phyloP scores from a whole-genome alignment of 495 filamentous ascomycete species.

The Penicillium subrubescens region DNA sequence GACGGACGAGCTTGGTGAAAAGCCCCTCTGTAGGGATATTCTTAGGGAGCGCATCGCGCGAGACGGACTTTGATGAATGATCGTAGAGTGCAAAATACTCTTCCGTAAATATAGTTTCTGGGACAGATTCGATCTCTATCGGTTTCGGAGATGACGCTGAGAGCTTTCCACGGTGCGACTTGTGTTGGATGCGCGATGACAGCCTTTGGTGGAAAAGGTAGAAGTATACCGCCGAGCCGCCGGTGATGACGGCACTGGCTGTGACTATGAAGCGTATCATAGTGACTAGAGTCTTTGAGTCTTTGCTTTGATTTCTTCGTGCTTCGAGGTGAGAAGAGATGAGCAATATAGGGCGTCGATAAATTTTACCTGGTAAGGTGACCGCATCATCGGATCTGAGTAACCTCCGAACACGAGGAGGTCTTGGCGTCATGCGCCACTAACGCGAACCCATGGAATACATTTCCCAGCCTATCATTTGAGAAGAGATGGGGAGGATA shows the following conservation, averaged over 20 bases:
- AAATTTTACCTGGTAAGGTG: conserved; percentile 6
- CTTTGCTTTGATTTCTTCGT: not conserved
- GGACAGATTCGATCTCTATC: conserved; percentile 27
- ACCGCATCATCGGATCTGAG: conserved; percentile 17
- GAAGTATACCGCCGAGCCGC: conserved; percentile 25
- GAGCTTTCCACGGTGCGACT: conserved; percentile 21
- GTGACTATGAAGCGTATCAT: conserved; percentile 23
- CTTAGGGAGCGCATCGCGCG: conserved; percentile 24
- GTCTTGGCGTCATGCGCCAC: conserved; percentile 17
- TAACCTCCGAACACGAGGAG: conserved; percentile 10
- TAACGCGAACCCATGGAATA: not conserved
- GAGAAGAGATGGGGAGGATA: too few relatives aligned
- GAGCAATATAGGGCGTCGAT: not conserved
- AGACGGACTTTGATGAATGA: conserved; percentile 23
- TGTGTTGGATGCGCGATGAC: conserved; percentile 26
- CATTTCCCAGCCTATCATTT: not conserved
- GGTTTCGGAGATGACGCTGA: conserved; percentile 12
- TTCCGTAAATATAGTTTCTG: conserved; percentile 21
- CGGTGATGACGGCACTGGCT: conserved; percentile 23
- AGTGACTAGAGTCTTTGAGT: not conserved
- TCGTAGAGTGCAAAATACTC: conserved; percentile 31
- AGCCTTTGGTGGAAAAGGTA: conserved; percentile 30
- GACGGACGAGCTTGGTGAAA: conserved; percentile 34
- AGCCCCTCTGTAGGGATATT: conserved; percentile 15
- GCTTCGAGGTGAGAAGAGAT: not conserved